Conservation (phyloP, 768 basidiomycete genomes). For the Leucogyrophana mollusca region DNA sequence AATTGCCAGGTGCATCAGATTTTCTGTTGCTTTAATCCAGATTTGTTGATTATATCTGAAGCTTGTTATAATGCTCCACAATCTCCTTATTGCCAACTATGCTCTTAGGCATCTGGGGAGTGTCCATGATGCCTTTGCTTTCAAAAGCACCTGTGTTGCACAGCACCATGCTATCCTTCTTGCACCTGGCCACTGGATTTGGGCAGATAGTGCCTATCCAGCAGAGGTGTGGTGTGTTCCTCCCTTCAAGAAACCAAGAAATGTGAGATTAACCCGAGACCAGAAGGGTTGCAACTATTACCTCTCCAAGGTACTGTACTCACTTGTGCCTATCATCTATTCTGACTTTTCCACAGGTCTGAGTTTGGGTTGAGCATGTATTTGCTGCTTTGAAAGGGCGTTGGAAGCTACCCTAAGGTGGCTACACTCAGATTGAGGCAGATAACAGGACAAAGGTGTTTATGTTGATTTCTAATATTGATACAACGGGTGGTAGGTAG, state of each 20-base stretch:
- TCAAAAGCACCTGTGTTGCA: constrained; percentile 1
- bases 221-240: constrained; percentile 5
- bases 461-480: no score
- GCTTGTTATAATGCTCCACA: constrained; percentile 6
- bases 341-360: constrained; percentile 4
- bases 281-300: constrained; percentile 6
- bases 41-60: background rate
- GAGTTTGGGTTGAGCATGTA: constrained; percentile 2
- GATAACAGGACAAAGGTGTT: no score
- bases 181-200: constrained; percentile 6
- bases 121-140: constrained; percentile 7
- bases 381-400: constrained; percentile 7
- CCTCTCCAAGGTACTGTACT: constrained; percentile 7
- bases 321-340: background rate
- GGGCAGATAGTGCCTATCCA: constrained; percentile 14
- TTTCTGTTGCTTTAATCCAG: background rate
- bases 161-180: background rate
- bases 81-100: constrained; percentile 8
- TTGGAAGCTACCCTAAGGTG: no score
- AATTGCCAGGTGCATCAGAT: constrained; percentile 17
- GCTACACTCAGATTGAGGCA: no score
- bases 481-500: no score
- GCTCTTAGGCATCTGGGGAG: constrained; percentile 7
- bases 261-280: background rate
- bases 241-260: constrained; percentile 11